Base-by-base conservation (phyloP, 345 rosid species). In the Trapa incisa region DNA sequence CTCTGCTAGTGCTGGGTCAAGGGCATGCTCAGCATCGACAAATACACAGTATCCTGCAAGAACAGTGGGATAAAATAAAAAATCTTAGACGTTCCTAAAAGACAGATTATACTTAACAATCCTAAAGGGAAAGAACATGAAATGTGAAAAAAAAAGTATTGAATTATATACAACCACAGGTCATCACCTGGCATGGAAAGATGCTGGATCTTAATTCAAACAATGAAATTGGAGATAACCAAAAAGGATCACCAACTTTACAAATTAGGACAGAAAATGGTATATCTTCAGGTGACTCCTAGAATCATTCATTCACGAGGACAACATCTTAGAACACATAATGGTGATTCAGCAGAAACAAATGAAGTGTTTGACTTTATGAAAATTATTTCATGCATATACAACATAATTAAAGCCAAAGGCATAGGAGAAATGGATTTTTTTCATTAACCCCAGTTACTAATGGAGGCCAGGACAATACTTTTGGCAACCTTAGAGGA, bases 1-100 rank as follows among this genome's bases (percentile, higher is more conserved):
- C 74, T 89, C 73, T 38, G 96, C 99, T 16, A 91, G 69, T 41
- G 92, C 77, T 53, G 96, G 79, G 76, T 95, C 99, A 79, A 95
- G 99, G 68, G 99, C 96, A 85, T 95, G 98, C 84, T 95, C 98
- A 13, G 99, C 99, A 71, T 95, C 99, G 36, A 95, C 87, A 75
- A 89, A 95, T 67, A 84, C 94, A 77, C 99, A 95, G 16, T 84
- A 86, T 75, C 90, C 98, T 91, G 79, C 72, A 70, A 9, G 71
- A 65, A 61, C 43, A 41, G 43, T 8, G 7, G 43, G 70, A 37
- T 41, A 64, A 37, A 65, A 68, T 56, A 11, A 16, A 7, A 61
- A 39, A 53, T 41, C 13, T 79, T 64, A 77, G 11, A 65, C 33
- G 41, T 52, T 43, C 32, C 15, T 39, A 14, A 65, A 66, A 36